Conservation (phyloP, 805 yeast genomes). For the Hanseniaspora hatyaiensis region DNA sequence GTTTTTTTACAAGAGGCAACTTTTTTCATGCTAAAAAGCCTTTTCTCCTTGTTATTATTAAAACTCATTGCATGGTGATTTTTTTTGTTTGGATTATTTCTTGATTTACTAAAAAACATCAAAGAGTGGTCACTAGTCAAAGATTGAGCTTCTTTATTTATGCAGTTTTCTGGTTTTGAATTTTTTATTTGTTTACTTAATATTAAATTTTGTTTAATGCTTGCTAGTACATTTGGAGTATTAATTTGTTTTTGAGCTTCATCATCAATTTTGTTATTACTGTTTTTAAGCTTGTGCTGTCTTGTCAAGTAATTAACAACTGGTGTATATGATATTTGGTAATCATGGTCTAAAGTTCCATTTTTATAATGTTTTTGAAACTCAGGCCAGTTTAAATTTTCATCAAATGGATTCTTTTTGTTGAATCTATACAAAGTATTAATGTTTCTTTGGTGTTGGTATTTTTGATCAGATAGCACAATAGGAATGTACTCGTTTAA, state of each 20-base stretch:
- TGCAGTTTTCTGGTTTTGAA: not conserved
- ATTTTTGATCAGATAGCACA: not conserved
- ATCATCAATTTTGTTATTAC: too few species aligned
- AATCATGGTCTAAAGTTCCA: conserved; percentile 12
- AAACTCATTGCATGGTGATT: too few species aligned
- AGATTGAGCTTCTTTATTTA: not conserved
- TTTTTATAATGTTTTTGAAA: not conserved
- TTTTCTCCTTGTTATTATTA: too few species aligned
- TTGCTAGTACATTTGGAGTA: too few species aligned
- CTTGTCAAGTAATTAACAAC: not conserved
- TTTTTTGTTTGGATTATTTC: too few species aligned
- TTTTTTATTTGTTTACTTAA: too few species aligned
- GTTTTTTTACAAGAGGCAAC: conserved; percentile 1
- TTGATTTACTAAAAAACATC: too few species aligned
- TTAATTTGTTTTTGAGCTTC: too few species aligned
- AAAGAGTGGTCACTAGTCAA: not conserved
- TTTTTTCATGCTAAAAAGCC: too few species aligned
- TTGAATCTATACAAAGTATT: not conserved
- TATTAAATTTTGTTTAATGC: too few species aligned
- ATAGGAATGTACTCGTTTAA: not conserved
- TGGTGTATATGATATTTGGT: not conserved
- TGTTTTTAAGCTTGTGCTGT: not conserved
- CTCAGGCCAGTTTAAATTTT: not conserved
- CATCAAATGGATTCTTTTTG: conserved; percentile 4
- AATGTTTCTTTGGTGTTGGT: not conserved